Base-by-base conservation (phyloP, 768 basidiomycete genomes). In the Hypholoma sublateritium region DNA sequence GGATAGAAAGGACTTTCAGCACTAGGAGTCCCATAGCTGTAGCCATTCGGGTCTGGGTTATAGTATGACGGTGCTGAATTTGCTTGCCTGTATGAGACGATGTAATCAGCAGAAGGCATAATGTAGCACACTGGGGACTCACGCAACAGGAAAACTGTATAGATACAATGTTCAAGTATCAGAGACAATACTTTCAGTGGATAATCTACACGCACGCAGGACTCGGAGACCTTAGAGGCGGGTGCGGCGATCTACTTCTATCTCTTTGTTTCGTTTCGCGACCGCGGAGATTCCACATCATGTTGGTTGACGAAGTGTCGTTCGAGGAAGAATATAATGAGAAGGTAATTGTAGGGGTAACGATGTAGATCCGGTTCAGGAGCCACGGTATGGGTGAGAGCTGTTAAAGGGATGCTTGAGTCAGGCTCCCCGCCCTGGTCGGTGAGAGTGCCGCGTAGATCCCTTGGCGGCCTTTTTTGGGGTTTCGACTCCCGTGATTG, bases 271-370 rank as follows among this genome's bases (percentile, higher is more conserved):
- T 43, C 37, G 44, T 55, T 1, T 63, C 59, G 46, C 58, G 46
- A 32, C 66, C 62, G 22, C 62, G 57, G 21, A 71, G 66, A 66
- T 75, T 72, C 76, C 76, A 77, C 77, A 77, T 77, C 75, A 74
- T 77, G 58, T 69, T 71, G 14, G 14, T 35, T 47, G 19, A 47
- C 22, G 25, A 47, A 9, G 4, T 45, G 22, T 11, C 46, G 11
- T 45, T 24, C 24, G 16, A 13, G 12, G 16, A 41, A 11, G 43
- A 46, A 35, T 11, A 16, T 11, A 43, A 22, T 42, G 21, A 32
- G 39, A 56, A 12, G 24, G 11, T n/a, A 41, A 19, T 36, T 13
- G n/a, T 16, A 9, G 17, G 35, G 28, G 28, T 9, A n/a, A 6
- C 28, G 9, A 32, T 32, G 28, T 32, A 32, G 28, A 32, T 32